A percentile compares a stretch with the other conserved stretches of the same genome.
Conservation (phyloP, 768 basidiomycete species). For the Asterophora parasitica region DNA sequence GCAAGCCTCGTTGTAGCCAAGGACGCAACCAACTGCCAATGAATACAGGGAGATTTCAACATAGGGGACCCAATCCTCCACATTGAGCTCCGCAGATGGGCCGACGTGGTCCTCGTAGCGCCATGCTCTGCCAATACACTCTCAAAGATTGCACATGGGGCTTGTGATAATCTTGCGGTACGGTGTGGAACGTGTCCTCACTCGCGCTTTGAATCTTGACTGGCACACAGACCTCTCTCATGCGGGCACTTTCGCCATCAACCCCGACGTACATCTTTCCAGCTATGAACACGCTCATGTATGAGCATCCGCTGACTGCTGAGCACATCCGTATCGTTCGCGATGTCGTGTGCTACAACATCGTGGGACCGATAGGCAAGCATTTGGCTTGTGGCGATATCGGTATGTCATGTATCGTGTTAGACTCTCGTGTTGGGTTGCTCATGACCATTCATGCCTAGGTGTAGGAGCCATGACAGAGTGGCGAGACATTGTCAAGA, state of each 20-base stretch:
- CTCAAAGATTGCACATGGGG: constrained; percentile 83
- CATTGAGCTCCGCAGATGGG: constrained; percentile 93
- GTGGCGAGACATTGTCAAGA: constrained; percentile 82
- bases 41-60: constrained; percentile 56
- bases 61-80: constrained; percentile 93
- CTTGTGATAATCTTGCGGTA: constrained; percentile 90
- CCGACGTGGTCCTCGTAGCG: constrained; percentile 90
- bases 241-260: constrained; percentile 77
- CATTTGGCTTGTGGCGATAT: constrained; percentile 87
- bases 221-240: constrained; percentile 58
- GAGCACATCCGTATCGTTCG: constrained; percentile 73
- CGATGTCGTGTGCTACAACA: constrained; percentile 72
- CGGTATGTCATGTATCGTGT: constrained; percentile 43
- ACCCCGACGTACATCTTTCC: constrained; percentile 92
- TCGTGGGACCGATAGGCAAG: constrained; percentile 88
- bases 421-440: not conserved
- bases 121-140: constrained; percentile 98
- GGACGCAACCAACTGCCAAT: not conserved
- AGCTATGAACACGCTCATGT: constrained; percentile 99
- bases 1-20: constrained; percentile 22
- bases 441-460: constrained; percentile 23
- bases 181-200: not conserved
- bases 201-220: not conserved
- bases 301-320: constrained; percentile 85
- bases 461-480: constrained; percentile 95